Conservation (phyloP, 2,329 filamentous ascomycete species). For the Epichloe amarillans region DNA sequence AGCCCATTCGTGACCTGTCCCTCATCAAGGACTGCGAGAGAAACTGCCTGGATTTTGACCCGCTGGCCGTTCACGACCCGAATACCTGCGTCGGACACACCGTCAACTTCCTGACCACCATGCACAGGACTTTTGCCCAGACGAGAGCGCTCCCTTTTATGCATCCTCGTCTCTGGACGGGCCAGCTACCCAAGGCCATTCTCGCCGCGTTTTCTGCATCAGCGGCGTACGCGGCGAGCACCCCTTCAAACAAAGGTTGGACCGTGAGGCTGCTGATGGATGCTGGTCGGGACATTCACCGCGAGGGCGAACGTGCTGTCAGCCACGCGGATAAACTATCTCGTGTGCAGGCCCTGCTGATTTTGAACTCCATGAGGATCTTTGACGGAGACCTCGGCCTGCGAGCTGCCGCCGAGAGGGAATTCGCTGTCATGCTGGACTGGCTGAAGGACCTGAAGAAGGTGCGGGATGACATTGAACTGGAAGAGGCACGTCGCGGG, state of each 20-base stretch:
- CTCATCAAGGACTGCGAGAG: conserved; percentile 11
- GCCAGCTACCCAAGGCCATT: conserved; percentile 25
- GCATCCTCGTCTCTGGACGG: conserved; percentile 28
- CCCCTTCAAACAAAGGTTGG: conserved; percentile 24
- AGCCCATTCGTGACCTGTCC: conserved; percentile 19
- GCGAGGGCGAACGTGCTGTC: conserved; percentile 18
- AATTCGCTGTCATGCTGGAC: conserved; percentile 19
- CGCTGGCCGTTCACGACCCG: conserved; percentile 23
- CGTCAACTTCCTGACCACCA: conserved; percentile 17
- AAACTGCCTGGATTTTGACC: conserved; percentile 15
- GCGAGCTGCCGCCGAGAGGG: conserved; percentile 26
- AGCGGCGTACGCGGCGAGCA: conserved; percentile 25
- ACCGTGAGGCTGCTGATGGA: conserved; percentile 26
- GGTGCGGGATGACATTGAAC: conserved; percentile 22
- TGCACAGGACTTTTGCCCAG: conserved; percentile 22
- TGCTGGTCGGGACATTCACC: conserved; percentile 22
- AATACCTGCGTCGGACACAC: conserved; percentile 22
- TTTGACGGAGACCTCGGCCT: conserved; percentile 30
- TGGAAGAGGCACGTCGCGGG: conserved; percentile 10
- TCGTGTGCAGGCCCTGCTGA: conserved; percentile 27
- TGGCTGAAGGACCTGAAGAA: conserved; percentile 25
- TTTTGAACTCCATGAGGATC: conserved; percentile 28
- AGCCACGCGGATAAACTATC: conserved; percentile 27
- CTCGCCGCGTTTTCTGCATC: conserved; percentile 27
- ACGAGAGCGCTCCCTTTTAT: conserved; percentile 27